Evolutionary conservation across 192 early-diverging fungal species (phyloP), one percentile per base, ranked within the genome.

Genomic region (Podila epigama): DNA sequence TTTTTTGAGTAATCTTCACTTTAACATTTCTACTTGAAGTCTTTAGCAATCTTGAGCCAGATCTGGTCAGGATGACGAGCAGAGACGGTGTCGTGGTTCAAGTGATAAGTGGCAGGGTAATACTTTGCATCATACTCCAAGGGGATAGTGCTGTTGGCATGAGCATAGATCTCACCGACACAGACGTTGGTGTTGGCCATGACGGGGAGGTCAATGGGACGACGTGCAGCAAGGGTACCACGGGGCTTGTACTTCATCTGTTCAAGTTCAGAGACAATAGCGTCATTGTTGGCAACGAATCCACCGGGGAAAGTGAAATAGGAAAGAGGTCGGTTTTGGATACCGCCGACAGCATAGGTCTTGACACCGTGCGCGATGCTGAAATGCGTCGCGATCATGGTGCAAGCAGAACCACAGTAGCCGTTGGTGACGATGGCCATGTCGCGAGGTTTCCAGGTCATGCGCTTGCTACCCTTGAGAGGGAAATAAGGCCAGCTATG

Each of bases 401-500:
- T 34, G 51, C 79, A 73, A 10, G 79, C 50, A 51, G 79, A 73
- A 3, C 70, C 70, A 36, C 69, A 80, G 58, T 53, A 72, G 27
- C 79, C 79, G 50, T 80, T 80, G 27, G 79, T 72, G 39, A 80
- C 25, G 11, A 80, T 80, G 25, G 64, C 64, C 60, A 80, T 80
- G 44, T 80, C 61, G 31, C 40, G 4, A 12, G 69, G 34, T 51
- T 62, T 72, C 60, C 66, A 80, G 15, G 52, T 58, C 50, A 80
- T 9, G 16, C 18, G 31, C 18, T 53, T 41, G 32, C 33, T 31
- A 55, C 52, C 63, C 27, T 33, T 50, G 11, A 66, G 31, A 18
- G 60, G 60, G 28, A 63, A 6, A 55, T 58, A 63, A 9, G 68
- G 48, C 61, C 63, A 75, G 1, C 27, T 39, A 44, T 66, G 42